Percentiles rank a stretch among this genome's conserved stretches.
Evolutionary conservation across 2,329 filamentous ascomycete species (phyloP).

Genomic region (Fusarium sp.): DNA sequence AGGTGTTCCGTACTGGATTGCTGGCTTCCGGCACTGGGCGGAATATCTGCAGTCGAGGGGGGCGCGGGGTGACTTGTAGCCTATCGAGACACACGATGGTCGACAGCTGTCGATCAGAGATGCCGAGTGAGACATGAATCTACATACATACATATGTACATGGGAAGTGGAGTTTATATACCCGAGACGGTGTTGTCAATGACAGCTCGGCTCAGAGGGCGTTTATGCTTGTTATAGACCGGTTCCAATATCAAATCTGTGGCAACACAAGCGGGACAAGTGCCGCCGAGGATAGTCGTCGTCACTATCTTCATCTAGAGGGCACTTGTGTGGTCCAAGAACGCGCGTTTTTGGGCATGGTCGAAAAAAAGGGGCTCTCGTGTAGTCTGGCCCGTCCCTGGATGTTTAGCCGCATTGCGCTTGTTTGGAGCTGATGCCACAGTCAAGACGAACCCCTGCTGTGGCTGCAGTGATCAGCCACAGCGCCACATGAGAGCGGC

Average conservation of each 20-base stretch:
- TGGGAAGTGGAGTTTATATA: constrained; percentile 25
- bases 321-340: constrained; percentile 19
- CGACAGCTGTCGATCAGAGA: neutral
- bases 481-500: neutral
- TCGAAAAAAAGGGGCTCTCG: constrained; percentile 31
- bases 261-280: neutral
- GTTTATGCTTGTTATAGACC: neutral
- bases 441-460: constrained; percentile 11
- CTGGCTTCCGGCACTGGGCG: constrained; percentile 35
- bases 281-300: neutral
- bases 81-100: neutral
- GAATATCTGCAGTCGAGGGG: constrained; percentile 30
- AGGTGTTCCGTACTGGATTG: constrained; percentile 35
- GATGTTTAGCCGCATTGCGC: constrained; percentile 21
- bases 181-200: constrained; percentile 19
- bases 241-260: neutral
- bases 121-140: constrained; percentile 4
- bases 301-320: neutral
- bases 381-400: constrained; percentile 5
- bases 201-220: neutral
- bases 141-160: neutral
- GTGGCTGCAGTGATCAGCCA: constrained; percentile 17
- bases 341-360: constrained; percentile 28
- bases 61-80: constrained; percentile 7
- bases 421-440: constrained; percentile 30